Evolutionary conservation across 129 eudicot genomes (phyloP), one percentile per base, ranked within the genome.

Genomic region (Escallonia herrerae): DNA sequence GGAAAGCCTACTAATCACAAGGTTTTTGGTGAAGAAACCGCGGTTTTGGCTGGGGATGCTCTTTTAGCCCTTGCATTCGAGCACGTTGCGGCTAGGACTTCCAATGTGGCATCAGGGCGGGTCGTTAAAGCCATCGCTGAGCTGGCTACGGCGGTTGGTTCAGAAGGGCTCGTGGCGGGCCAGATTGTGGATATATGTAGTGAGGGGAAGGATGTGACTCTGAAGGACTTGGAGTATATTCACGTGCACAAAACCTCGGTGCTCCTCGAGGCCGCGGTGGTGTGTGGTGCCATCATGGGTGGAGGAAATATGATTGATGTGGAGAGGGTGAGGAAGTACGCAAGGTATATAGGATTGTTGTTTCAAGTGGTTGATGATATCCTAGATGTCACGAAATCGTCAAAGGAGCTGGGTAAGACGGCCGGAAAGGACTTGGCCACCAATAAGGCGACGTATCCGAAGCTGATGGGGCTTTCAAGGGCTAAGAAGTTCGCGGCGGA

Each of bases 281-380:
- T 64, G 37, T 64, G 68, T 53, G 70, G 70, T 9, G 70, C 70
- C 6, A 51, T 66, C n/a, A 38, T 66, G 48, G 70, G 60, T 5
- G 70, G 60, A 2, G 60, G 60, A 41, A 53, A 51, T 66, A 60
- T 53, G 37, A 42, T 66, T 8, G 70, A 66, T 14, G 70, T 53
- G 49, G 70, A 66, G 42, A 66, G 49, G 9, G 8, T 66, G 8
- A 52, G 70, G 45, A 66, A 66, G 10, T 66, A 66, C 8, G 70
- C 60, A 0, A 66, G 70, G 51, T 40, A 60, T 14, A 41, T 66
- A 2, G 70, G 70, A 11, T n/a, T 66, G 38, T 53, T 66, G 40
- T 66, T 66, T 53, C 70, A 66, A 14, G 70, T 66, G 42, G 70
- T 50, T 3, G 70, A 66, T 66, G 70, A 53, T 41, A 53, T 66